Conservation (phyloP, 2,329 filamentous ascomycete genomes). For the Ophiostoma sp. region DNA sequence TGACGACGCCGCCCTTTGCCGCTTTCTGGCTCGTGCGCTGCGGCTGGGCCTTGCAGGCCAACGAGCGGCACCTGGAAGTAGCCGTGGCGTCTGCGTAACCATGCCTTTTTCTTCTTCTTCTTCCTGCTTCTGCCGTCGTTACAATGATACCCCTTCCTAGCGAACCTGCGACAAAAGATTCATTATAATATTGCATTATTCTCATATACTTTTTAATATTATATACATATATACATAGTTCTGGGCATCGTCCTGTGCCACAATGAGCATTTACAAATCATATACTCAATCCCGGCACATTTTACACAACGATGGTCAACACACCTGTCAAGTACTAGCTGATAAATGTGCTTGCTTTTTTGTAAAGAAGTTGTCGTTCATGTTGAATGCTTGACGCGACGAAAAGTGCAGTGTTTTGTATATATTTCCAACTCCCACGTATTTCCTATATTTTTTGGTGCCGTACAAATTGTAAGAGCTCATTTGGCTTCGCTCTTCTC, state of each 20-base stretch:
- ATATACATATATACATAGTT: background rate
- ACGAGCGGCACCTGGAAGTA: constrained; percentile 24
- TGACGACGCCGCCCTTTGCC: constrained; percentile 45
- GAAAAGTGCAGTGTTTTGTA: too few relatives aligned
- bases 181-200: constrained; percentile 2
- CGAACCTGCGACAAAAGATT: constrained; percentile 8
- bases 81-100: background rate
- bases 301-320: background rate
- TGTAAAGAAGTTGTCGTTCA: too few relatives aligned
- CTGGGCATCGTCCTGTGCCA: background rate
- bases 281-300: background rate
- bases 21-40: constrained; percentile 47
- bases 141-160: constrained; percentile 10
- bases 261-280: background rate
- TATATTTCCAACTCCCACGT: too few relatives aligned
- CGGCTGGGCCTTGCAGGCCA: constrained; percentile 38
- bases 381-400: too few relatives aligned
- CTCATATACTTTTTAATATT: constrained; percentile 3
- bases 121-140: background rate
- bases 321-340: too few relatives aligned
- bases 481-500: too few relatives aligned
- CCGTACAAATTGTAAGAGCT: too few relatives aligned
- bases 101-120: background rate
- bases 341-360: too few relatives aligned
- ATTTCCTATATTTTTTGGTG: too few relatives aligned